These are phyloP conservation scores for Daldinia concentrica DNA, from an alignment of 495 filamentous ascomycete species.

Conservation along the genomic window DNA sequence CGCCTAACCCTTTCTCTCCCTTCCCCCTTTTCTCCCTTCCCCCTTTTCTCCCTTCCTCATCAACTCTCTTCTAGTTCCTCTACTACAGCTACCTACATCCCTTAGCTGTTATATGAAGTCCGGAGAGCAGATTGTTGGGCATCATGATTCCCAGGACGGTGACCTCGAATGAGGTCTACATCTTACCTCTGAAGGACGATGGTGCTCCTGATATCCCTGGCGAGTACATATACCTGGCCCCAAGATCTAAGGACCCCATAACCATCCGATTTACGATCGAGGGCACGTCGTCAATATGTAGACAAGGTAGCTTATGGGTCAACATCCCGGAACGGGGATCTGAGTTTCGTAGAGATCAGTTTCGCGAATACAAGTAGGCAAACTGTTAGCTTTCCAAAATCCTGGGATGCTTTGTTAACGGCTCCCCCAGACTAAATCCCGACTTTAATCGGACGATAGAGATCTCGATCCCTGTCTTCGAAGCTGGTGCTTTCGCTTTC, in stretches of 20 bases:
- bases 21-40: background rate
- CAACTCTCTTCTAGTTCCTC: background rate
- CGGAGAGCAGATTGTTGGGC: background rate
- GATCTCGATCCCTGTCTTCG: constrained; percentile 84
- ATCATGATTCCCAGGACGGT: constrained; percentile 62
- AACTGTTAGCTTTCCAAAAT: background rate
- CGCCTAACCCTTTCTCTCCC: background rate
- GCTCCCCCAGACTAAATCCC: constrained; percentile 73
- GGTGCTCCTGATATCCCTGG: constrained; percentile 90
- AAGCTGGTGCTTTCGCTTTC: constrained; percentile 93
- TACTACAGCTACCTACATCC: background rate
- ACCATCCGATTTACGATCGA: constrained; percentile 91
- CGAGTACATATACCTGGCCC: constrained; percentile 89
- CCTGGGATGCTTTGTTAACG: constrained; percentile 30
- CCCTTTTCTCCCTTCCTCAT: background rate
- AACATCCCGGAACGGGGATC: constrained; percentile 84
- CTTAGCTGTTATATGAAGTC: background rate
- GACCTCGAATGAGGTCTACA: constrained; percentile 74
- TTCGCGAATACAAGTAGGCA: constrained; percentile 85
- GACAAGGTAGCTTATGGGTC: constrained; percentile 92
- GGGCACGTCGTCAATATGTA: constrained; percentile 94
- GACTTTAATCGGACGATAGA: constrained; percentile 92
- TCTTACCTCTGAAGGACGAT: constrained; percentile 88
- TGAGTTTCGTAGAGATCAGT: constrained; percentile 77
- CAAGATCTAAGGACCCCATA: constrained; percentile 75